Base-by-base conservation (phyloP, 202 grass and related monocot species). In the Zoysia matrella region DNA sequence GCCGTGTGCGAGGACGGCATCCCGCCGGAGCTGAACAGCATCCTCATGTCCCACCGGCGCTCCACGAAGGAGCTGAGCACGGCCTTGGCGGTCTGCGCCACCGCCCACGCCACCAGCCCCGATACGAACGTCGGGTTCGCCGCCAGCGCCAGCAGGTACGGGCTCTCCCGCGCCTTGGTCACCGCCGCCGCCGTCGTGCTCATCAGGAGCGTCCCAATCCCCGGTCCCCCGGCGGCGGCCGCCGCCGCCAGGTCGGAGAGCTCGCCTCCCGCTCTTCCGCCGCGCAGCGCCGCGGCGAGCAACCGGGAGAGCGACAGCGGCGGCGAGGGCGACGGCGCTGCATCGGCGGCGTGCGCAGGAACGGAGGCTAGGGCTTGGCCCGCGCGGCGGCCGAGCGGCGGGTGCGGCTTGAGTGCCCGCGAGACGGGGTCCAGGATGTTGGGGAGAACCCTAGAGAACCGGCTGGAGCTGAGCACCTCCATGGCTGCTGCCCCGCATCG, bases 1-100 rank as follows among this genome's bases (percentile, higher is more conserved):
- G 30, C 90, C 6, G 95, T 93, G 83, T 98, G 95, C 18, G 95
- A 98, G 71, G 95, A 98, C 52, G 95, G 95, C 95, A 98, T 98
- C 54, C 92, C 95, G 6, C 95, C 95, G 44, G 88, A 98, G 75
- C 92, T 93, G 79, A 93, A 93, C 13, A 98, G 72, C 87, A 95
- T 85, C 80, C 90, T 71, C 53, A 73, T 76, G 81, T 91, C 89
- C 92, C 95, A 93, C 77, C 93, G 90, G 80, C 90, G 80, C 79
- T 98, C 95, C 48, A 98, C 84, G 30, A 36, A 36, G 30, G 30
- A 36, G 30, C 30, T 36, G 30, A 36, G 30, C 30, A 36, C 30
- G 30, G 57, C 83, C 92, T 98, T 98, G 5, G 88, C 65, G 8
- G 87, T 81, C 82, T 98, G 95, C 57, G 92, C 95, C 69, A 83